These are phyloP conservation scores for Colletotrichum horii DNA, from an alignment of 2,329 filamentous ascomycete genomes.

Conservation along the genomic window DNA sequence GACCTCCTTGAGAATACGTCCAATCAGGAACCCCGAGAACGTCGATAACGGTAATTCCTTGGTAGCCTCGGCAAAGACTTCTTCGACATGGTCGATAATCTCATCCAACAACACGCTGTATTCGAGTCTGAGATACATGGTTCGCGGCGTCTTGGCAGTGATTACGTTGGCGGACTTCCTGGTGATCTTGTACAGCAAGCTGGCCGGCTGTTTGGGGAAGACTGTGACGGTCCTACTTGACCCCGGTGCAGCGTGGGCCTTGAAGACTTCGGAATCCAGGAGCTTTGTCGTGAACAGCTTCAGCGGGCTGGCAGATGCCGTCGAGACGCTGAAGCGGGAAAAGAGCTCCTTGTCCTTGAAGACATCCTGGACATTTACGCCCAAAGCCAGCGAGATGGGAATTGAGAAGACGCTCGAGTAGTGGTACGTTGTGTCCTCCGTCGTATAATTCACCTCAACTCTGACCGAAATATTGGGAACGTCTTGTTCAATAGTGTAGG, in stretches of 20 bases:
- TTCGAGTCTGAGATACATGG: constrained; percentile 71
- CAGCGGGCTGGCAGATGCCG: constrained; percentile 76
- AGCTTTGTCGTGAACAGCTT: constrained; percentile 75
- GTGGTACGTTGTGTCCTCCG: constrained; percentile 67
- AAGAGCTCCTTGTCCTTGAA: constrained; percentile 86
- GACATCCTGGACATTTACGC: constrained; percentile 95
- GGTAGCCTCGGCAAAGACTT: constrained; percentile 46
- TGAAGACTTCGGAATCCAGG: constrained; percentile 71
- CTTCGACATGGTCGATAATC: constrained; percentile 57
- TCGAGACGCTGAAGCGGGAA: constrained; percentile 90
- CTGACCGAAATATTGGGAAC: constrained; percentile 73
- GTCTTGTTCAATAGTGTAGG: constrained; percentile 84
- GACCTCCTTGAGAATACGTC: constrained; percentile 49
- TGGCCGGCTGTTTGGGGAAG: constrained; percentile 82
- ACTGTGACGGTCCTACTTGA: constrained; percentile 64
- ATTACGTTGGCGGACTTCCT: constrained; percentile 48
- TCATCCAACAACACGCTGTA: constrained; percentile 82
- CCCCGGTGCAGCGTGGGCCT: constrained; percentile 63
- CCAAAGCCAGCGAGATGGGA: constrained; percentile 78
- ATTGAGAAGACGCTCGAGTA: constrained; percentile 69
- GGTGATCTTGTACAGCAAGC: constrained; percentile 79
- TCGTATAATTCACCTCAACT: constrained; percentile 78
- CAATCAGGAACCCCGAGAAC: constrained; percentile 52
- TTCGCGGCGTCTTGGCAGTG: constrained; percentile 42
- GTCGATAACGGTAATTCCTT: constrained; percentile 44